These are phyloP conservation scores for Metschnikowia bowlesiae DNA, from an alignment of 805 yeast genomes.

Conservation along the genomic window DNA sequence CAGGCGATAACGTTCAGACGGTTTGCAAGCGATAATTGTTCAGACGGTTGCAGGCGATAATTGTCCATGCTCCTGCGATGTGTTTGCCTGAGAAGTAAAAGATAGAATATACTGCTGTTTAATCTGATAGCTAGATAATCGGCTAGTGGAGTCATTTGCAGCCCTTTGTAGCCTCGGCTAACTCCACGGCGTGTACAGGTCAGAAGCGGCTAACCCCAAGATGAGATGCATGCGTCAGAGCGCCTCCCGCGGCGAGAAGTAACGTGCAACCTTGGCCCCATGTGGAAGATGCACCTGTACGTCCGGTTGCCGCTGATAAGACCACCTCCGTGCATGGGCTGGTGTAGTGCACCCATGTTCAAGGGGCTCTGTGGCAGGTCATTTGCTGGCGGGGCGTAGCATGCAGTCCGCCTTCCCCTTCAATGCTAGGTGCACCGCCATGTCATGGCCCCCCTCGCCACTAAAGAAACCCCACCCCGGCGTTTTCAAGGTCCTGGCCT, in stretches of 20 bases:
- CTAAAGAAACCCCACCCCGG: not conserved
- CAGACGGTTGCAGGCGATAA: not conserved
- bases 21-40: not conserved
- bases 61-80: not conserved
- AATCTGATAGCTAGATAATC: not conserved
- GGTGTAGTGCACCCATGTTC: not conserved
- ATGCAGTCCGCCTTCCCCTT: not conserved
- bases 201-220: not conserved
- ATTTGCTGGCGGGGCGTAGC: not conserved
- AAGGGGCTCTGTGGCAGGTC: not conserved
- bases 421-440: constrained; percentile 1
- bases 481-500: not conserved
- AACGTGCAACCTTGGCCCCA: not conserved
- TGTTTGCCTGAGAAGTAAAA: not conserved
- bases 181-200: not conserved
- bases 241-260: not conserved
- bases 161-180: not conserved
- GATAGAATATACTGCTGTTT: constrained; percentile 1
- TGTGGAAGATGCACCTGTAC: not conserved
- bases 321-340: not conserved
- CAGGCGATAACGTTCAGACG: too few species aligned
- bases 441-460: not conserved
- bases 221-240: not conserved
- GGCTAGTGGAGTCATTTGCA: not conserved
- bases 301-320: not conserved